These are phyloP conservation scores for Dryadomyces sulphureus DNA, from an alignment of 2,329 filamentous ascomycete genomes.

Conservation along the genomic window DNA sequence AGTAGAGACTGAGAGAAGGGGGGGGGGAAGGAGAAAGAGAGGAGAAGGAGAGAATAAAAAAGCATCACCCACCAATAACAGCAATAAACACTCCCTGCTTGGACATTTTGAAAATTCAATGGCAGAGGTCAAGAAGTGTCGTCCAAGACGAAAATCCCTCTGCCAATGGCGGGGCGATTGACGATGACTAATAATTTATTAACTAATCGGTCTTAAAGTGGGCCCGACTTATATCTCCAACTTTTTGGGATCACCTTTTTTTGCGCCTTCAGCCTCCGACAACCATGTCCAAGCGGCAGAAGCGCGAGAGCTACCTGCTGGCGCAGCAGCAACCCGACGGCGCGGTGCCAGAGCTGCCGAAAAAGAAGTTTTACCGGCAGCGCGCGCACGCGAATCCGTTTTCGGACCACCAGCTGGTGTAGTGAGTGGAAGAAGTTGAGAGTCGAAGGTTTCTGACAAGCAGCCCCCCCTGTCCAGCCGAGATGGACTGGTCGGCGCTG, in stretches of 20 bases:
- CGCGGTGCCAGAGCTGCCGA: constrained; percentile 51
- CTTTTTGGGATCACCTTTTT: background rate
- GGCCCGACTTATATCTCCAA: background rate
- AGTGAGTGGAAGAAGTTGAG: constrained; percentile 30
- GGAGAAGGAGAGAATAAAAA: background rate
- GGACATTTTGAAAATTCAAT: background rate
- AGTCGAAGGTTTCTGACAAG: background rate
- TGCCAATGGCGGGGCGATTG: too few species aligned
- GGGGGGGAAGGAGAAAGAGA: too few species aligned
- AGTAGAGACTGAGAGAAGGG: too few species aligned
- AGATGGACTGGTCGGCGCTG: constrained; percentile 84
- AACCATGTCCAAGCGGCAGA: constrained; percentile 35
- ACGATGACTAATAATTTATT: too few species aligned
- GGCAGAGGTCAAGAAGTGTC: too few species aligned
- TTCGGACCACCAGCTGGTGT: constrained; percentile 78
- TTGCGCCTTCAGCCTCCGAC: background rate
- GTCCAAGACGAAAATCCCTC: too few species aligned
- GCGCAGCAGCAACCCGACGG: constrained; percentile 35
- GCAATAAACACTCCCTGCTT: background rate
- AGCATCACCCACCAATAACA: background rate
- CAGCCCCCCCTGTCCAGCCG: constrained; percentile 62
- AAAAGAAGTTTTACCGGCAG: constrained; percentile 94
- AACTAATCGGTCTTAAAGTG: background rate
- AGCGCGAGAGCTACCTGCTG: constrained; percentile 46
- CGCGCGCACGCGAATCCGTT: constrained; percentile 96